Percentiles rank a stretch among this genome's conserved stretches.
Evolutionary conservation across 257 asterid genomes (phyloP).

Genomic region (Rhazya stricta): DNA sequence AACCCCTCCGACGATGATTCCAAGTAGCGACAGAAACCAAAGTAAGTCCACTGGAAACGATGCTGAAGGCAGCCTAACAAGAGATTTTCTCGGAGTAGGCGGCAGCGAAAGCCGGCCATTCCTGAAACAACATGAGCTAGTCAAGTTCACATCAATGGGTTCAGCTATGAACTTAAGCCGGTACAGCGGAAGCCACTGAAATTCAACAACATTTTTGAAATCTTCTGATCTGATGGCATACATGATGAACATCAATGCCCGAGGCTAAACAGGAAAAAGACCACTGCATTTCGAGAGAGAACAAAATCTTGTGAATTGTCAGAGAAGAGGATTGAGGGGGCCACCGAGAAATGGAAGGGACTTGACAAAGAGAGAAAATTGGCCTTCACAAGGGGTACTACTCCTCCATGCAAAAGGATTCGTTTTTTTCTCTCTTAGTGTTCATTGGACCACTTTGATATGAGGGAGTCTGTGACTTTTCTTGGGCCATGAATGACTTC

Average conservation of each 20-base stretch:
- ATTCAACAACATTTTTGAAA: not conserved
- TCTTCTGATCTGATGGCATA: not conserved
- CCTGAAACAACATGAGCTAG: conserved; percentile 47
- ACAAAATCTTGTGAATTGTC: conserved; percentile 83
- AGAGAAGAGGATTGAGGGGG: conserved; percentile 33
- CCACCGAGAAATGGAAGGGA: conserved; percentile 48
- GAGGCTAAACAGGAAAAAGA: not conserved
- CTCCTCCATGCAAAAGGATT: conserved; percentile 1
- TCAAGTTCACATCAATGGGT: conserved; percentile 37
- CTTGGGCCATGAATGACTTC: not conserved
- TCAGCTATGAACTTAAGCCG: conserved; percentile 41
- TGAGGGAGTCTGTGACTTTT: not conserved
- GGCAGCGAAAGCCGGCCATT: conserved; percentile 37
- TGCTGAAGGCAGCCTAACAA: conserved; percentile 46
- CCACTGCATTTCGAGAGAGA: not conserved
- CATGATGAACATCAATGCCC: not conserved
- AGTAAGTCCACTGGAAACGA: conserved; percentile 27
- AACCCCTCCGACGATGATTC: conserved; percentile 12
- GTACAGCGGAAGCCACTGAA: conserved; percentile 34
- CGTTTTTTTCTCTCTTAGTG: not conserved
- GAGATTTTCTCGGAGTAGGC: conserved; percentile 81
- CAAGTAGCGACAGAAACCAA: conserved; percentile 10
- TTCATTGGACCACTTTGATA: conserved; percentile 21
- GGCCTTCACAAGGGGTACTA: conserved; percentile 29
- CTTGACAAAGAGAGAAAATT: conserved; percentile 47